phyloP scores from a whole-genome alignment of 1,284 basidiomycete genomes.

The Psilocybe mexicana region DNA sequence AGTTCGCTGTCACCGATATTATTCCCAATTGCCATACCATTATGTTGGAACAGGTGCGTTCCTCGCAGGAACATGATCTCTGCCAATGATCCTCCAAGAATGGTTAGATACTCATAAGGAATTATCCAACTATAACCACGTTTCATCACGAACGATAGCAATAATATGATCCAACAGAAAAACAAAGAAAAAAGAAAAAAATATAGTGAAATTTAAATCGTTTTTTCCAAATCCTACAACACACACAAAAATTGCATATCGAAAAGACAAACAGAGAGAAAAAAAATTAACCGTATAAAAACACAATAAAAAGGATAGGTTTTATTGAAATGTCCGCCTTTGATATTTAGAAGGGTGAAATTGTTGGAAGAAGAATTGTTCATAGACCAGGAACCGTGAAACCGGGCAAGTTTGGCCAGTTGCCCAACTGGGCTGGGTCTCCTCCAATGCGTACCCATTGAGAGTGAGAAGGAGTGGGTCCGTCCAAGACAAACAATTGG shows the following conservation, averaged over 20 bases:
- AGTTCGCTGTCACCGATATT: neutral
- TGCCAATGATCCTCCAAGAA: neutral
- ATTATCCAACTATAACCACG: neutral
- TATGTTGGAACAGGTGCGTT: neutral
- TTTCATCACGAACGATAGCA: neutral
- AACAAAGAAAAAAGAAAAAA: neutral
- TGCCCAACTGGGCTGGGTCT: constrained; percentile 63
- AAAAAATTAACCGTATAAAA: constrained; percentile 8
- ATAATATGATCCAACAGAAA: neutral
- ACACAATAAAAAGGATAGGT: constrained; percentile 4
- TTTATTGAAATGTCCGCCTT: constrained; percentile 2
- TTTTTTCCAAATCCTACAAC: neutral
- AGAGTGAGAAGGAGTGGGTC: constrained; percentile 71
- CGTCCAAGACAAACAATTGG: constrained; percentile 70
- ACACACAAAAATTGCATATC: no score
- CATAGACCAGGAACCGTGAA: constrained; percentile 61
- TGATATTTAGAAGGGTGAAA: neutral
- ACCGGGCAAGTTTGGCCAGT: constrained; percentile 66
- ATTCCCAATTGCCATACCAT: neutral
- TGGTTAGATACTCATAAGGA: neutral
- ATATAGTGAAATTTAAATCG: no score
- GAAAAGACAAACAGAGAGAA: neutral
- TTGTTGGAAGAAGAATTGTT: constrained; percentile 2
- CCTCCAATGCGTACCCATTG: constrained; percentile 76
- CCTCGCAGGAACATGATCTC: neutral